Evolutionary conservation across 805 yeast species (phyloP).

Genomic region (Saturnispora zaruensis): DNA sequence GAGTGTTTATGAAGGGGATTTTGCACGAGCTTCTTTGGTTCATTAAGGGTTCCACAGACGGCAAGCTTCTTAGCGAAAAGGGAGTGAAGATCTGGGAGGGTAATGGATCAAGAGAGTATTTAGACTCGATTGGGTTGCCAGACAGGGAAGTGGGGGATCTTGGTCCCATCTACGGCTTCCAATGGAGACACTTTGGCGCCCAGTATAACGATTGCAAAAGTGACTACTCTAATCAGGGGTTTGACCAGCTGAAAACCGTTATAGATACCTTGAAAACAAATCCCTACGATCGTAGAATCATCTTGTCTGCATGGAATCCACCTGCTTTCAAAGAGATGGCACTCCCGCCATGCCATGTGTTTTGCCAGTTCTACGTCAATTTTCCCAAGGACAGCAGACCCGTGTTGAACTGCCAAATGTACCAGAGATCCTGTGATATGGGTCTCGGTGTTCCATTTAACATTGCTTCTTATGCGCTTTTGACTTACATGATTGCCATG

Average conservation of each 20-base stretch:
- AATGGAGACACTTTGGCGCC: slow-evolving; percentile 99
- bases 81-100: slow-evolving; percentile 99
- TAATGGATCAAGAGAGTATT: slow-evolving; percentile 86
- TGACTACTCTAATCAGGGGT: slow-evolving; percentile 81
- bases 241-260: slow-evolving; percentile 78
- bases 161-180: slow-evolving; percentile 98
- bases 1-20: slow-evolving; percentile 82
- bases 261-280: slow-evolving; percentile 73
- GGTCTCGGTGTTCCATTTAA: slow-evolving; percentile 99
- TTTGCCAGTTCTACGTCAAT: slow-evolving; percentile 89
- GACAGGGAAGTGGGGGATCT: slow-evolving; percentile 86
- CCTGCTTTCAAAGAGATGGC: slow-evolving; percentile 94
- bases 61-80: slow-evolving; percentile 62
- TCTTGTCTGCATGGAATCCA: slow-evolving; percentile 97
- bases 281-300: slow-evolving; percentile 92
- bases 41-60: slow-evolving; percentile 82
- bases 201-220: slow-evolving; percentile 78
- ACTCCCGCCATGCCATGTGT: slow-evolving; percentile 95
- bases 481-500: slow-evolving; percentile 92
- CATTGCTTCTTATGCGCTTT: slow-evolving; percentile 89
- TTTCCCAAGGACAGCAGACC: slow-evolving; percentile 54
- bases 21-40: slow-evolving; percentile 92
- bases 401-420: slow-evolving; percentile 74
- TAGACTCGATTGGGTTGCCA: slow-evolving; percentile 73
- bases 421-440: slow-evolving; percentile 98